Percentiles rank a stretch among this genome's conserved stretches.
Evolutionary conservation across 257 asterid species (phyloP).

Genomic region (Solanum medicagineum): DNA sequence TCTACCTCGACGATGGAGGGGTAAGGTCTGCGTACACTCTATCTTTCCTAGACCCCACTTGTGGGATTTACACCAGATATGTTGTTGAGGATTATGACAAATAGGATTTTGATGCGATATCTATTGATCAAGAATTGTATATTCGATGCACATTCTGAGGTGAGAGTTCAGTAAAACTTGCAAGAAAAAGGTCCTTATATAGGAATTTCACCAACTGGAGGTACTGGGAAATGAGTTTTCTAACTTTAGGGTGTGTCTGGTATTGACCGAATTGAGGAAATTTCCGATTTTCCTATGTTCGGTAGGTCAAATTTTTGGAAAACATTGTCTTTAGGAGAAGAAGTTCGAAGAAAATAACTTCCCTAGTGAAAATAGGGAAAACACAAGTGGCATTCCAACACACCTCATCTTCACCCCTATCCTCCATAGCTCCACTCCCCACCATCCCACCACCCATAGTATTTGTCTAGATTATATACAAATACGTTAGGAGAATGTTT

Average conservation of each 20-base stretch:
- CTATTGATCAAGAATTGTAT: not conserved
- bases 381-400: too few species aligned
- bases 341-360: too few species aligned
- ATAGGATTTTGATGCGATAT: not conserved
- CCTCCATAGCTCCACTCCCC: too few species aligned
- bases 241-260: not conserved
- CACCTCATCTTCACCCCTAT: too few species aligned
- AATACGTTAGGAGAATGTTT: too few species aligned
- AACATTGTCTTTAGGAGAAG: too few species aligned
- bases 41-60: not conserved
- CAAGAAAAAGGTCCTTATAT: not conserved
- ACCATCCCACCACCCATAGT: too few species aligned
- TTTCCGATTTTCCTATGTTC: too few species aligned
- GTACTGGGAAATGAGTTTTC: not conserved
- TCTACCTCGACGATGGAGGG: not conserved
- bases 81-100: not conserved
- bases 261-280: too few species aligned
- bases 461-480: too few species aligned
- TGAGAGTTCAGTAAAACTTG: not conserved
- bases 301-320: too few species aligned
- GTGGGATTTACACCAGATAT: not conserved
- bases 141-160: not conserved
- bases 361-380: too few species aligned
- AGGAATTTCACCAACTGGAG: not conserved
- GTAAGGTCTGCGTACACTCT: not conserved